Conservation (phyloP, 495 filamentous ascomycete species). For the Penicillium silybi region DNA sequence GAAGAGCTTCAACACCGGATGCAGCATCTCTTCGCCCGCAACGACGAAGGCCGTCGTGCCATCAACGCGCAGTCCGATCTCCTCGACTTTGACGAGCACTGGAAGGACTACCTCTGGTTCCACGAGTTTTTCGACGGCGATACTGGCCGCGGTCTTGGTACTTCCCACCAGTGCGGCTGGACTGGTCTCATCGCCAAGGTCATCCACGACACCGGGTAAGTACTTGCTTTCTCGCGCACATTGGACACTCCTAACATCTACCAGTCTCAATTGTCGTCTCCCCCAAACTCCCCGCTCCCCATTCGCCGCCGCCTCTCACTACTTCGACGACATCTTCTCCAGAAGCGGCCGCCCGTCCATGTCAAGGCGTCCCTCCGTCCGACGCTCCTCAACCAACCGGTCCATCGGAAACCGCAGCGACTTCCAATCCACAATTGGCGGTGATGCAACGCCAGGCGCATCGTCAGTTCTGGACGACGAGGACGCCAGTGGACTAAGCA, state of each 20-base stretch:
- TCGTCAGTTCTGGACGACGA: conserved; percentile 30
- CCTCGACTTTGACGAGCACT: conserved; percentile 85
- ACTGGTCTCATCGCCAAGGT: conserved; percentile 94
- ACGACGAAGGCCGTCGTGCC: conserved; percentile 79
- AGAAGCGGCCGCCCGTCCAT: conserved; percentile 35
- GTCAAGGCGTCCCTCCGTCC: conserved; percentile 49
- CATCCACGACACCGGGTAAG: conserved; percentile 94
- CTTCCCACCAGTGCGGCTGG: conserved; percentile 96
- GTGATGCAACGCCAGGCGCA: conserved; percentile 21
- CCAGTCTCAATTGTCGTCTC: conserved; percentile 80
- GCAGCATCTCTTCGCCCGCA: conserved; percentile 82
- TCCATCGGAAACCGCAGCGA: conserved; percentile 88
- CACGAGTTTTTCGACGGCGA: conserved; percentile 98
- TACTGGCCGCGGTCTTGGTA: conserved; percentile 80
- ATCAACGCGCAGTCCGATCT: conserved; percentile 78
- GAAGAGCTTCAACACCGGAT: conserved; percentile 94
- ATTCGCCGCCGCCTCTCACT: conserved; percentile 74
- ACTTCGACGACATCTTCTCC: conserved; percentile 90
- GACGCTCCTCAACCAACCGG: conserved; percentile 76
- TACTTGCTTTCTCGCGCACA: background rate
- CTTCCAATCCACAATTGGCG: conserved; percentile 51
- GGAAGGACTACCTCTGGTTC: conserved; percentile 93
- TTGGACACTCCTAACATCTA: conserved; percentile 6
- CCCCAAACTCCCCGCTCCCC: conserved; percentile 91
- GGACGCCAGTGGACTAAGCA: conserved; percentile 26